Conservation (phyloP, 257 asterid species). For the Solanum neorickii region DNA sequence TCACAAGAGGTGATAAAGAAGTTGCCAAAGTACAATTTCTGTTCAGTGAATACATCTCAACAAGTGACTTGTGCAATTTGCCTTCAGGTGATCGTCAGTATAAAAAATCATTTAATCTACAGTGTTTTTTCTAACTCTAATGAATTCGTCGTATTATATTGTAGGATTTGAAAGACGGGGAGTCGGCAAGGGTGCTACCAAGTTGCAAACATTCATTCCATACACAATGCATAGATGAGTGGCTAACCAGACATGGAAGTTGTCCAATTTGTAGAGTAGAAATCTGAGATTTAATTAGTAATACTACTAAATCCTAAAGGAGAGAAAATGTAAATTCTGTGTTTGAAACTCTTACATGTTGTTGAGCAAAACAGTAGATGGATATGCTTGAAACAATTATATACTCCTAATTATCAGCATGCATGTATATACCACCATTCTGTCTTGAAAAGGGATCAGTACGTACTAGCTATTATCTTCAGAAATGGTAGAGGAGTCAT, state of each 20-base stretch:
- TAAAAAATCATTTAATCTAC: not conserved
- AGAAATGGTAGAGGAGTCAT: too few species aligned
- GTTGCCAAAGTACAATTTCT: constrained; percentile 38
- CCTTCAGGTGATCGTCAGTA: constrained; percentile 30
- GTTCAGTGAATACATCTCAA: constrained; percentile 1
- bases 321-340: not conserved
- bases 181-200: constrained; percentile 39
- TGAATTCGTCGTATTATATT: not conserved
- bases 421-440: too few species aligned
- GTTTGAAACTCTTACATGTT: too few species aligned
- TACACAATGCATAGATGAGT: constrained; percentile 59
- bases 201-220: constrained; percentile 67
- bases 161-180: constrained; percentile 69
- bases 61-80: constrained; percentile 62
- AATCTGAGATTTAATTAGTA: not conserved
- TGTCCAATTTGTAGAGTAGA: constrained; percentile 77
- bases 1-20: constrained; percentile 34
- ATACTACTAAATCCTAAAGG: not conserved
- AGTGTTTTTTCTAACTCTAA: too few species aligned
- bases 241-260: constrained; percentile 64
- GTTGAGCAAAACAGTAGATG: too few species aligned
- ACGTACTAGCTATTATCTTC: too few species aligned
- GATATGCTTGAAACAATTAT: too few species aligned
- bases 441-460: too few species aligned
- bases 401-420: too few species aligned